Evolutionary conservation across 108 stramenopile species (phyloP).

Genomic region (Tribonema minus): DNA sequence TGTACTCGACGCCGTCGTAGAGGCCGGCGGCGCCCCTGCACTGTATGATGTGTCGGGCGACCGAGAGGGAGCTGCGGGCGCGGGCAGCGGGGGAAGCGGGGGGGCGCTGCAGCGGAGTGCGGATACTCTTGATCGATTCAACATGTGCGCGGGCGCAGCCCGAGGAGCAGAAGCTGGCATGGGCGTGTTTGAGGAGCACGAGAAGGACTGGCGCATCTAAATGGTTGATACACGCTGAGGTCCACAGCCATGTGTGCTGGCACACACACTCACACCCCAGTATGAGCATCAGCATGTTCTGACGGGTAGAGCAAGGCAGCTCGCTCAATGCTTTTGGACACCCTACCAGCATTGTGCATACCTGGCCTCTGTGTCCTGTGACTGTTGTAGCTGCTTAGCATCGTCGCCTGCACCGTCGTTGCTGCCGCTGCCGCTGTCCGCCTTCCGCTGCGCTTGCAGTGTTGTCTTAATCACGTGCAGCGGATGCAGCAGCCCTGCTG

Average conservation of each 20-base stretch:
- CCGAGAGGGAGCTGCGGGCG: background rate
- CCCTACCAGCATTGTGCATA: background rate
- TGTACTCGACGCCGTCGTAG: background rate
- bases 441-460: conserved; percentile 16
- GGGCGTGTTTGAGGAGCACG: no score
- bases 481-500: conserved; percentile 13
- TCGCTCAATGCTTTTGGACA: background rate
- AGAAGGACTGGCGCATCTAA: no score
- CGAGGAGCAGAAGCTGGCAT: no score
- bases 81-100: background rate
- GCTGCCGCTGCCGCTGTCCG: background rate
- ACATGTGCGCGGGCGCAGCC: no score
- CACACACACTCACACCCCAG: background rate
- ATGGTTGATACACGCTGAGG: no score
- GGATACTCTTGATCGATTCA: no score
- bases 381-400: background rate
- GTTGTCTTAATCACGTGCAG: conserved; percentile 31
- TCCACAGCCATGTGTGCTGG: no score
- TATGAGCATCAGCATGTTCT: no score
- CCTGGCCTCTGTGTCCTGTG: background rate
- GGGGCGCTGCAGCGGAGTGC: background rate
- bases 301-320: background rate
- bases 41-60: background rate
- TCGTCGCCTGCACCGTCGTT: background rate
- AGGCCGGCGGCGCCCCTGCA: background rate